Base-by-base conservation (phyloP, 2,329 filamentous ascomycete species). In the Didymella pinodella region DNA sequence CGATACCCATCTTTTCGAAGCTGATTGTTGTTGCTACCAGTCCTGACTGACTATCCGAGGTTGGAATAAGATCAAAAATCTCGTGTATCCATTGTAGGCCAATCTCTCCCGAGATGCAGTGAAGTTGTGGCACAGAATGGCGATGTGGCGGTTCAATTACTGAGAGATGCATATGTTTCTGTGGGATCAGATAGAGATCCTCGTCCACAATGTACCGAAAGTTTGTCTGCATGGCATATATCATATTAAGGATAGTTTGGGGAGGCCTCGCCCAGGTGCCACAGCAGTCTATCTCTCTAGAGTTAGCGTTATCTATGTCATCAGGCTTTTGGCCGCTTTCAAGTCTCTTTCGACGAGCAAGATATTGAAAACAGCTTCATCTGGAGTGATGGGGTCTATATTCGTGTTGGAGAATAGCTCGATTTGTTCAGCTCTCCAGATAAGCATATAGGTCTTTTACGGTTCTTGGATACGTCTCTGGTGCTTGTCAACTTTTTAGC, bases 1-100 rank as follows among this genome's bases (percentile, higher is more conserved):
- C 62, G 16, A 66, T 51, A 6, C 64, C 64, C 62, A 62, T 59
- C 14, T 52, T 51, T 29, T 66, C 62, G 28, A 65, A 59, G 32
- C 47, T 53, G 7, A 66, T 28, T 10, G 41, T 60, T 12, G 64
- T 62, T 31, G 43, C 45, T 11, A 54, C 43, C 14, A 65, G 38
- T 16, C 28, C 8, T 11, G 58, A 61, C 20, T 62, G 64, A 3
- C 2, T 48, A 14, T 45, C 16, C 12, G 53, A 14, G 2, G 46
- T 60, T 4, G 52, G 54, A 8, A 54, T 40, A 7, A 58, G 11
- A 43, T 62, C 46, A 6, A 65, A 57, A 7, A 65, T 62, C 11
- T 51, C 36, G 22, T 62, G 63, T 3, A 65, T 47, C 26, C 50
- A 49, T 6, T 47, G n/a, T 7, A 10, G 11, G 16, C 59, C 59